Percentiles rank a stretch among this genome's conserved stretches.
These are phyloP conservation scores for Rhynchospora breviuscula DNA, from an alignment of 176 grass and related monocot species.

Conservation along the genomic window DNA sequence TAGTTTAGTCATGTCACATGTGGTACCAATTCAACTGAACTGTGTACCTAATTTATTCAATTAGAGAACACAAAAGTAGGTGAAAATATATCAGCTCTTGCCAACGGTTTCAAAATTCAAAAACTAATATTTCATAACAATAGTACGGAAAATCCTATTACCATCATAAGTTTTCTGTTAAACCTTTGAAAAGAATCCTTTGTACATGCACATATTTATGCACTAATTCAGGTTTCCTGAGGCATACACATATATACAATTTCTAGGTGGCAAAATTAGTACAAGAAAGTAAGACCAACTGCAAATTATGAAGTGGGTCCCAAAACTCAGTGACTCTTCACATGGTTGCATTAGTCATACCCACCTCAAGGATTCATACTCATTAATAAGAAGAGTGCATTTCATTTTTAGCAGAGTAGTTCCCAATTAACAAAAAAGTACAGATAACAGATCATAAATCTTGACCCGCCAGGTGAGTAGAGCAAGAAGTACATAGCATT, in stretches of 20 bases:
- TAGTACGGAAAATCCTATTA: neutral
- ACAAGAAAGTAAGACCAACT: neutral
- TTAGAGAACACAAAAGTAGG: slow-evolving; percentile 5
- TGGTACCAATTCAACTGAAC: neutral
- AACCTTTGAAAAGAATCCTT: neutral
- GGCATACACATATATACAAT: neutral
- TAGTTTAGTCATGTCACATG: neutral
- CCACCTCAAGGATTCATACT: neutral
- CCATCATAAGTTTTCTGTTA: neutral
- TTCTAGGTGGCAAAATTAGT: neutral
- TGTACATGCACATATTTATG: neutral
- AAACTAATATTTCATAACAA: neutral
- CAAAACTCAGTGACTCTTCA: neutral
- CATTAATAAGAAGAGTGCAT: neutral
- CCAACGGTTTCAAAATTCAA: neutral
- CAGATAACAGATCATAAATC: neutral
- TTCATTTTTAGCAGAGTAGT: neutral
- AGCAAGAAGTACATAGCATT: neutral
- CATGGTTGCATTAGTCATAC: neutral
- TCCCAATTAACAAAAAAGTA: neutral
- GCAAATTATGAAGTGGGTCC: neutral
- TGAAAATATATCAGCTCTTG: neutral
- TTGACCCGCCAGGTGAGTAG: neutral
- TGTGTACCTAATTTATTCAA: neutral
- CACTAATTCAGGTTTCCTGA: neutral